These are phyloP conservation scores for Chlorella sorokiniana DNA, from an alignment of 139 green algal species.

Conservation along the genomic window DNA sequence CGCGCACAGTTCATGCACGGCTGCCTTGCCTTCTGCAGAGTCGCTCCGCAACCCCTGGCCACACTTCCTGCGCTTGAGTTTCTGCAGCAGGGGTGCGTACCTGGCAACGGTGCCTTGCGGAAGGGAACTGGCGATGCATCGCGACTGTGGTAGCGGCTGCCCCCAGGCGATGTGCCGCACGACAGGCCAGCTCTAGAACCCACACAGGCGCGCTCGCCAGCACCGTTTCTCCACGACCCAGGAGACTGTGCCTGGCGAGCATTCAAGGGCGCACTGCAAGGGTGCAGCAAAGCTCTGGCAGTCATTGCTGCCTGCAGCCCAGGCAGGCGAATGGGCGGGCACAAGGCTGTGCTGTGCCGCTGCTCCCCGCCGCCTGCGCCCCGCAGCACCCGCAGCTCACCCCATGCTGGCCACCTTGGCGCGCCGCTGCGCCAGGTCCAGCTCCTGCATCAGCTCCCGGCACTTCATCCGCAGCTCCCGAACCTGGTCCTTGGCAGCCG, in stretches of 20 bases:
- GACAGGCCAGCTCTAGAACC: background rate
- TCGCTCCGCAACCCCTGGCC: too few relatives aligned
- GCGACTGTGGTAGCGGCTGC: slow-evolving; percentile 21
- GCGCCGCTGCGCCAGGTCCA: slow-evolving; percentile 46
- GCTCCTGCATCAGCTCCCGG: slow-evolving; percentile 61
- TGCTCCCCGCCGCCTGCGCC: background rate
- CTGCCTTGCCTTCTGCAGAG: background rate
- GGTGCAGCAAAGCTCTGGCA: background rate
- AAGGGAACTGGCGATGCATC: slow-evolving; percentile 17
- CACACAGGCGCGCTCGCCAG: background rate
- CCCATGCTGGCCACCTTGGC: slow-evolving; percentile 29
- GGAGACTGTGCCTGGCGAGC: too few relatives aligned
- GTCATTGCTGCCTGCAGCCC: background rate
- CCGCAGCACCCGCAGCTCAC: background rate
- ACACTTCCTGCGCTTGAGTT: too few relatives aligned
- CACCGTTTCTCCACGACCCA: too few relatives aligned
- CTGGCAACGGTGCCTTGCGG: slow-evolving; percentile 15
- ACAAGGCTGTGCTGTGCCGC: background rate
- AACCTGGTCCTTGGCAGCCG: slow-evolving; percentile 53
- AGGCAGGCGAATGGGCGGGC: too few relatives aligned
- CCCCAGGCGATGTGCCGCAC: slow-evolving; percentile 4
- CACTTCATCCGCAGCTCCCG: slow-evolving; percentile 50
- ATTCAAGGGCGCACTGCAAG: background rate
- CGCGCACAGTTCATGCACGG: background rate
- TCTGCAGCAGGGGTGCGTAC: background rate